Evolutionary conservation across 2,329 filamentous ascomycete species (phyloP).

Genomic region (Xylariaceae sp.): DNA sequence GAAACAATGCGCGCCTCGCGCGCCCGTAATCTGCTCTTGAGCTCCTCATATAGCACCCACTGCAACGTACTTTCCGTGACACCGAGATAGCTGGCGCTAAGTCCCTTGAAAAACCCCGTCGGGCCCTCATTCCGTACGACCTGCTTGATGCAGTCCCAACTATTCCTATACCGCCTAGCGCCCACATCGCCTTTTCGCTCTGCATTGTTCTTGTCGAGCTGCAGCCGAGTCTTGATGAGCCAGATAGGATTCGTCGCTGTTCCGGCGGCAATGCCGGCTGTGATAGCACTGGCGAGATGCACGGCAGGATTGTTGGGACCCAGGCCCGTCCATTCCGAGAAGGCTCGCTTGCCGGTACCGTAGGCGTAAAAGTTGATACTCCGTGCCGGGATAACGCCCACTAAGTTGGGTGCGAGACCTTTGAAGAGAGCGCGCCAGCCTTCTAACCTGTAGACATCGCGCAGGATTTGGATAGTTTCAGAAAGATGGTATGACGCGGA

Average conservation of each 20-base stretch:
- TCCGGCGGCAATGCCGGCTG: constrained; percentile 78
- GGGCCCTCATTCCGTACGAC: constrained; percentile 77
- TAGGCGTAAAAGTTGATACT: constrained; percentile 94
- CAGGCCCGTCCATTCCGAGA: constrained; percentile 70
- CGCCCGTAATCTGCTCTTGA: constrained; percentile 69
- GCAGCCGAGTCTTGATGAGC: constrained; percentile 89
- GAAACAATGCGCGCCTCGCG: constrained; percentile 56
- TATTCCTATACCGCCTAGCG: constrained; percentile 76
- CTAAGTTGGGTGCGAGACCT: constrained; percentile 82
- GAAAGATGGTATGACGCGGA: constrained; percentile 69
- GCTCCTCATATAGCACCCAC: constrained; percentile 91
- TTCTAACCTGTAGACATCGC: constrained; percentile 74
- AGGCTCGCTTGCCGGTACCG: constrained; percentile 82
- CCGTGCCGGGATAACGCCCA: constrained; percentile 83
- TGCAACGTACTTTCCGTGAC: constrained; percentile 88
- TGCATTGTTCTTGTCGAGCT: constrained; percentile 82
- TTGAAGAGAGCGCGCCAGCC: constrained; percentile 89
- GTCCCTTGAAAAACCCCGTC: constrained; percentile 78
- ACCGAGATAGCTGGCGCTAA: constrained; percentile 88
- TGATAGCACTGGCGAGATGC: constrained; percentile 71
- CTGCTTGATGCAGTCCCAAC: constrained; percentile 80
- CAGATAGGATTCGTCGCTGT: constrained; percentile 95
- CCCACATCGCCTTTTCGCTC: constrained; percentile 51
- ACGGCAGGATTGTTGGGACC: constrained; percentile 69
- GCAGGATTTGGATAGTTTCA: constrained; percentile 83